Evolutionary conservation across 106 monocot species (phyloP).

Genomic region (Phalaenopsis aphrodite): DNA sequence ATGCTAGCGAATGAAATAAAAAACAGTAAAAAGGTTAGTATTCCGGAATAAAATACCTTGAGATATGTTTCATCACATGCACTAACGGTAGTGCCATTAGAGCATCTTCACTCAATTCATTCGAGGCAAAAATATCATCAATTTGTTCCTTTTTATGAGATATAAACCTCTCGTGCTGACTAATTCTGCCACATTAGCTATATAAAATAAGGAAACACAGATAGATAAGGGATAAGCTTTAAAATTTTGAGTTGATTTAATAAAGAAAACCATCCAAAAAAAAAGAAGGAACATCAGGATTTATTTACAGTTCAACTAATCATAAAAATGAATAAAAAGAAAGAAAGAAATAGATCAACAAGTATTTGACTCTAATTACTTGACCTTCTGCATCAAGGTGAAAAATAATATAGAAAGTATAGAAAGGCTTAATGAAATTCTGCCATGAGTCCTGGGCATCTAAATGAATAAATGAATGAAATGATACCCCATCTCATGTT

Average conservation of each 20-base stretch:
- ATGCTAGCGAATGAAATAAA: no score
- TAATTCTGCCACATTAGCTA: background rate
- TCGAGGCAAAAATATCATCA: slow-evolving; percentile 1
- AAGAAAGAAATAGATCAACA: no score
- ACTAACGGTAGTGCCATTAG: background rate
- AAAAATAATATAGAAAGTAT: no score
- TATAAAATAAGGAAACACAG: background rate
- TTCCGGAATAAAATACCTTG: background rate
- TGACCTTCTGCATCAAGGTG: no score
- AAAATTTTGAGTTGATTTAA: background rate
- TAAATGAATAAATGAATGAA: no score
- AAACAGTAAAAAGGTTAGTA: background rate
- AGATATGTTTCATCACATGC: slow-evolving; percentile 3
- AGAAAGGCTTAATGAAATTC: no score
- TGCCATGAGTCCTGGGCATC: no score
- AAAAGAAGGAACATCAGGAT: no score
- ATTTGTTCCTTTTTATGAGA: background rate
- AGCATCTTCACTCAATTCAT: slow-evolving; percentile 2
- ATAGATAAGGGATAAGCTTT: background rate
- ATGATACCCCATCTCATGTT: no score
- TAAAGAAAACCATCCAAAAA: background rate
- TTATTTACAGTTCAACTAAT: no score
- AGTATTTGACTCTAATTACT: no score
- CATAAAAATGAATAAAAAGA: no score
- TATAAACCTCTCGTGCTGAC: background rate